These are phyloP conservation scores for Cyberlindnera mycetangii DNA, from an alignment of 805 yeast genomes.

Conservation along the genomic window DNA sequence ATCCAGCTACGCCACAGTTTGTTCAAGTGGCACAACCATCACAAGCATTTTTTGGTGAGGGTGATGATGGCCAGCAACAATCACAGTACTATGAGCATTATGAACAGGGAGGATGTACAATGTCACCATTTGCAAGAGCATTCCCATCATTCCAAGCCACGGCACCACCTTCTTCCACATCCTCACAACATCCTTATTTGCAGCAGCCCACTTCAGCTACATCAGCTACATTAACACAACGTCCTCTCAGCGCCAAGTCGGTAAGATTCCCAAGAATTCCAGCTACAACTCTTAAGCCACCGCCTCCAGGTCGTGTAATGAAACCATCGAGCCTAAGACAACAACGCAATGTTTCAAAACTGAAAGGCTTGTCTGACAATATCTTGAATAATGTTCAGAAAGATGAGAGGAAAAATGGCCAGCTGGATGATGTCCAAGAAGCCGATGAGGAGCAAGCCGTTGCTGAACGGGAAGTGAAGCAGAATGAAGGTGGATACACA, in stretches of 20 bases:
- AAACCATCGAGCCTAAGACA: constrained; percentile 12
- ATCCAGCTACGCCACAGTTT: neutral
- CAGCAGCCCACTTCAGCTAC: neutral
- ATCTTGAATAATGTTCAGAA: neutral
- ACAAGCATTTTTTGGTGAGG: constrained; percentile 9
- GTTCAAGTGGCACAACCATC: constrained; percentile 2
- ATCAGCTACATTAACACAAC: neutral
- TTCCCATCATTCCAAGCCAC: constrained; percentile 30
- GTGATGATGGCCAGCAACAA: constrained; percentile 14
- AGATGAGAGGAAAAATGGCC: neutral
- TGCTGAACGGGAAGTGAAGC: neutral
- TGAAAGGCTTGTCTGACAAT: neutral
- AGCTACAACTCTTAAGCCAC: constrained; percentile 4
- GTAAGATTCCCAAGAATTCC: constrained; percentile 10
- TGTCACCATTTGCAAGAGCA: constrained; percentile 25
- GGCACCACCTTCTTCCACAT: constrained; percentile 19
- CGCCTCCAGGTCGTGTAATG: constrained; percentile 3
- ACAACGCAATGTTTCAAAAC: neutral
- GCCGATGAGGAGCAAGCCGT: neutral
- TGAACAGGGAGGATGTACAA: constrained; percentile 3
- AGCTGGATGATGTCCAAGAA: neutral
- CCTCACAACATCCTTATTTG: neutral
- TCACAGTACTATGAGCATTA: constrained; percentile 6
- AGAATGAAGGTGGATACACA: neutral
- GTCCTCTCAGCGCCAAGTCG: constrained; percentile 17